Percentiles rank a stretch among this genome's conserved stretches.
Evolutionary conservation across 2,329 filamentous ascomycete genomes (phyloP).

Genomic region (Fonsecaea pugnacius): DNA sequence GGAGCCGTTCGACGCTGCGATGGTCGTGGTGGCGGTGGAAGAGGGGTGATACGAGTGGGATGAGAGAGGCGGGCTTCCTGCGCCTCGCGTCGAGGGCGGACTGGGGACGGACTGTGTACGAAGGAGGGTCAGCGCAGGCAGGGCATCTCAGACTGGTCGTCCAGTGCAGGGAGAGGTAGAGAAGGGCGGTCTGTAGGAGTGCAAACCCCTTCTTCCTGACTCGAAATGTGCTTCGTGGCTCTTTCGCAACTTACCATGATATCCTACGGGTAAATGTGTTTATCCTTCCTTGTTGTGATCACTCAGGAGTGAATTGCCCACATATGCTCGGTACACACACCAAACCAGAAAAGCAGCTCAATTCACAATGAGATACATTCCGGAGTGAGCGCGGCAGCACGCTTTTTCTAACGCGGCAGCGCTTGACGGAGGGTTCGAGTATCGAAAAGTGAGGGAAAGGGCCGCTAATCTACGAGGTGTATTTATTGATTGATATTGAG

Average conservation of each 20-base stretch:
- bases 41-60: background rate
- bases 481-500: background rate
- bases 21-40: background rate
- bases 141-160: background rate
- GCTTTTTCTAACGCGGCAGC: too few relatives aligned
- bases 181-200: background rate
- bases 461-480: background rate
- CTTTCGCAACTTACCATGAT: background rate
- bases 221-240: too few relatives aligned
- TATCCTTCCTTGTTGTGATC: too few relatives aligned
- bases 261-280: too few relatives aligned
- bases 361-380: too few relatives aligned
- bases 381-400: too few relatives aligned
- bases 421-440: too few relatives aligned
- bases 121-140: conserved; percentile 1
- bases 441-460: too few relatives aligned
- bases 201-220: too few relatives aligned
- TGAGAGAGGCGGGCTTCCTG: conserved; percentile 6
- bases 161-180: background rate
- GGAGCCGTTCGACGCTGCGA: background rate
- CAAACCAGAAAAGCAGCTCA: too few relatives aligned
- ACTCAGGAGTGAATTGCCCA: too few relatives aligned
- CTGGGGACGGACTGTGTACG: background rate
- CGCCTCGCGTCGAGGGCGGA: background rate
- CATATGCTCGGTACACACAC: too few relatives aligned